Evolutionary conservation across 106 monocot genomes (phyloP), one percentile per base, ranked within the genome.

Genomic region (Cymbidium sinense): DNA sequence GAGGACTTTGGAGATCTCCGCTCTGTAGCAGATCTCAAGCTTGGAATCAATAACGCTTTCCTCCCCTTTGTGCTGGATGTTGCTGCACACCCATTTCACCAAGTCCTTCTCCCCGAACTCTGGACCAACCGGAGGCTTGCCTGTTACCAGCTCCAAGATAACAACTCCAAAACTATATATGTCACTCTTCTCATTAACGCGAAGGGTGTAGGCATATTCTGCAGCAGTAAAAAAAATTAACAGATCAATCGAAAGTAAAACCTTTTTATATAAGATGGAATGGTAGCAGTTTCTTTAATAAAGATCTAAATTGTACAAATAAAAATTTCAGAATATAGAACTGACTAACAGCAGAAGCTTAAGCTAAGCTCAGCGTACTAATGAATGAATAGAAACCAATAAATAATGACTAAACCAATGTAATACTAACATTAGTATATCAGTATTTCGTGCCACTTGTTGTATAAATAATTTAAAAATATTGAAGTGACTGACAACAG

Each of bases 1-100:
- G 43, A 95, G 85, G 15, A 95, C 90, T 76, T 77, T 84, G 30
- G 50, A 43, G 23, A 89, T 90, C 80, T 95, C 88, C 29, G 86
- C 86, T 37, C 69, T 83, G 83, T 35, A 84, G 70, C 69, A 47
- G 9, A 25, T 7, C 11, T 65, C 77, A 33, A 91, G 85, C 34
- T 83, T 79, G 0, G 77, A 70, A 30, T 91, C 87, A 17, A 85
- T 9, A 0, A 85, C 86, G 23, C 76, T 70, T 0, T 82, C 88
- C 18, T 78, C 43, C 25, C 84, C 84, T 33, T 83, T 84, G 47
- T 82, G 82, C 34, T 85, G 80, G 47, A 84, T 34, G 43, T 80
- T 82, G 55, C 67, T 47, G 75, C 81, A 78, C 12, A 88, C 86
- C 91, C 91, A 91, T 58, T 86, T 84, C 70, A 86, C 88, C 12